Evolutionary conservation across 495 filamentous ascomycete genomes (phyloP), one percentile per base, ranked within the genome.

Genomic region (Xylaria longipes): DNA sequence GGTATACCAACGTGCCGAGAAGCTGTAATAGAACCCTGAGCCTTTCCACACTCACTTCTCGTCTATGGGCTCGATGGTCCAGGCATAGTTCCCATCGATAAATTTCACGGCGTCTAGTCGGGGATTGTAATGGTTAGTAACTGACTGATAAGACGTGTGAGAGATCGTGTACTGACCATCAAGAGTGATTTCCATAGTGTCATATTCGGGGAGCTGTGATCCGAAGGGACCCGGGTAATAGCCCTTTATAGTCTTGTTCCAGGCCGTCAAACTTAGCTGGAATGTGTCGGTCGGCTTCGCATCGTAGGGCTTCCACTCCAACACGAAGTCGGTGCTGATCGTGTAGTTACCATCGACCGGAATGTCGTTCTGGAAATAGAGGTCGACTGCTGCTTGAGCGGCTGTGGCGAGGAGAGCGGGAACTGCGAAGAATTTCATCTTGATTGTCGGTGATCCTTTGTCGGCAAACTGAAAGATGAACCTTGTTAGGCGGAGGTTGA

Each of bases 271-370:
- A 20, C 3, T 33, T 7, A 60, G 56, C 56, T 60, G 31, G 31
- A 60, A 60, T 4, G 56, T 60, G 56, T 60, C 56, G 56, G 27
- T 33, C 14, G 56, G 29, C 9, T 9, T 37, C 14, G 56, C 29
- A 31, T 60, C 31, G 31, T 1, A 60, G 29, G 56, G 2, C 31
- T 60, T 60, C 56, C 56, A 60, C 27, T 15, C 7, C 14, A 60
- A 6, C 4, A n/a, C 31, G 31, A 60, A 60, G 56, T 60, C 31
- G 27, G 29, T 60, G 31, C 56, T 31, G 14, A 60, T 37, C 29
- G 29, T 60, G 31, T 33, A 60, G 31, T 35, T 60, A 31, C 14
- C 56, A 31, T 60, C 56, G 56, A 60, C 56, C 8, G 56, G 56
- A 31, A 60, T 60, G 31, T 60, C 31, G 22, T 37, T 60, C 31